These are phyloP conservation scores for Gossypium gossypioides DNA, from an alignment of 441 rosid species.

Conservation along the genomic window DNA sequence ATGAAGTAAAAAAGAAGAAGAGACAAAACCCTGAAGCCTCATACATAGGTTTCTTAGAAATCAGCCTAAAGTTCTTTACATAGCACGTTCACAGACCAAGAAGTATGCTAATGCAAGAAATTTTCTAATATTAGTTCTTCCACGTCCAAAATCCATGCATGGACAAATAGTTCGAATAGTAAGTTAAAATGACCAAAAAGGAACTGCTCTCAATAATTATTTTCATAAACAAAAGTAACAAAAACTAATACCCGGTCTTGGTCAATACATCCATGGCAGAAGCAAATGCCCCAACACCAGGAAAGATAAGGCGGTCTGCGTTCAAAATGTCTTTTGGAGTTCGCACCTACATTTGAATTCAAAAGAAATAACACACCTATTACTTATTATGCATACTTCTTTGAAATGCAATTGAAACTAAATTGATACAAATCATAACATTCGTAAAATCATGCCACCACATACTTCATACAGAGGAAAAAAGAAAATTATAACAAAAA, in stretches of 20 bases:
- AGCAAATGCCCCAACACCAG: conserved; percentile 92
- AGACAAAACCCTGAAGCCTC: neutral
- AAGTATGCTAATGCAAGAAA: neutral
- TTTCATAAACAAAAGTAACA: neutral
- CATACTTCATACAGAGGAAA: neutral
- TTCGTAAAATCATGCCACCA: conserved; percentile 2
- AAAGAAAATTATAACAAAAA: neutral
- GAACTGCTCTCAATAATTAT: neutral
- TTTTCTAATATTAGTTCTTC: neutral
- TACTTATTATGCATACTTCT: neutral
- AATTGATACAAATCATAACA: neutral
- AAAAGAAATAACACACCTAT: neutral
- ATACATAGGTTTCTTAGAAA: neutral
- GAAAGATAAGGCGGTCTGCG: conserved; percentile 77
- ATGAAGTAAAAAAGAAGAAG: neutral
- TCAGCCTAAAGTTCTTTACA: neutral
- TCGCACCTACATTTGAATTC: conserved; percentile 47
- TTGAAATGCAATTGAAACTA: neutral
- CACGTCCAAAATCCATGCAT: neutral
- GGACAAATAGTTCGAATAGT: neutral
- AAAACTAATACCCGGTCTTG: conserved; percentile 51
- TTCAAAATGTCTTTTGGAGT: conserved; percentile 65
- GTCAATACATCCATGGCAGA: conserved; percentile 84
- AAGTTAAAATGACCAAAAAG: neutral
- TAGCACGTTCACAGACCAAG: neutral